Evolutionary conservation across 305 asterid species (phyloP).

Genomic region (Fraxinus xanthoxyloides): DNA sequence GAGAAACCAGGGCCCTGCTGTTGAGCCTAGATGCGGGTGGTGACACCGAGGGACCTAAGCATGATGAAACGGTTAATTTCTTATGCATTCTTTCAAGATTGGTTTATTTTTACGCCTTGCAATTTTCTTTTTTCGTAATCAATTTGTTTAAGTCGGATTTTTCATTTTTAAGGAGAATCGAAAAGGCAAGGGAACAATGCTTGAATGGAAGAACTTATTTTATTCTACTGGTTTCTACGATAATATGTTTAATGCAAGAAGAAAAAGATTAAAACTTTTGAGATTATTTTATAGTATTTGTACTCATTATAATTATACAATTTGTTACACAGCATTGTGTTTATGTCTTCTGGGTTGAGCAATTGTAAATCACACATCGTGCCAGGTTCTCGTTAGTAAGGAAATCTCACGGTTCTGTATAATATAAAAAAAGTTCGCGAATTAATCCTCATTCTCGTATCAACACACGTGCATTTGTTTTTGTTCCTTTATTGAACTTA

Average conservation of each 20-base stretch:
- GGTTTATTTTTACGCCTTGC: too few species aligned
- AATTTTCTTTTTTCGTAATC: not conserved
- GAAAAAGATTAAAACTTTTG: not conserved
- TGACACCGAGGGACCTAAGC: slow-evolving; percentile 21
- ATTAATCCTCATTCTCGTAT: not conserved
- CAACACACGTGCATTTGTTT: not conserved
- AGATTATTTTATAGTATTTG: not conserved
- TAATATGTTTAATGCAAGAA: not conserved
- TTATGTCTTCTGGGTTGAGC: not conserved
- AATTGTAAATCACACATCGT: not conserved
- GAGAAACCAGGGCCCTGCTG: slow-evolving; percentile 22
- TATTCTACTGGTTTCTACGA: not conserved
- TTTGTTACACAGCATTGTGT: not conserved
- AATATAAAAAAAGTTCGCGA: not conserved
- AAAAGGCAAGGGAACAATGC: not conserved
- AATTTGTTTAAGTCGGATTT: not conserved
- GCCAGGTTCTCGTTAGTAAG: not conserved
- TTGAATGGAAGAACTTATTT: too few species aligned
- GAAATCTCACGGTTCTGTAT: not conserved
- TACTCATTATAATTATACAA: not conserved
- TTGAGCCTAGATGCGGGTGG: slow-evolving; percentile 15
- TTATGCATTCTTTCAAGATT: not conserved
- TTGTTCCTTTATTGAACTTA: not conserved
- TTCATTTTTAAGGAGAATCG: not conserved
- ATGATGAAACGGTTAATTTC: slow-evolving; percentile 46